phyloP scores from a whole-genome alignment of 2,329 filamentous ascomycete genomes.

The Periconia digitata region DNA sequence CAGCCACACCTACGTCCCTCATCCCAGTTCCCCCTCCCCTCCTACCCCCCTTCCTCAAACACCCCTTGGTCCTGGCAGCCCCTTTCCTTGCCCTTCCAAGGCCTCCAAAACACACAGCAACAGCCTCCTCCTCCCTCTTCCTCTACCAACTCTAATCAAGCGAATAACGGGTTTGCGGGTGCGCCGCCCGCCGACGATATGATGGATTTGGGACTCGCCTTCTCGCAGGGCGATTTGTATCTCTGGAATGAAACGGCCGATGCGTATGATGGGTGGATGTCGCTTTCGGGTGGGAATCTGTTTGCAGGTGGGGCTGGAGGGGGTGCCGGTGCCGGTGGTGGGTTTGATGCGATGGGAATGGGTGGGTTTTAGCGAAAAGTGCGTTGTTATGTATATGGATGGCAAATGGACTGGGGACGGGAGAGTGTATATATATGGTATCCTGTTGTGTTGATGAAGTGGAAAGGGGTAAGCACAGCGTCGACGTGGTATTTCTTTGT shows the following conservation, averaged over 20 bases:
- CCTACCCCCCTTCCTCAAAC: conserved; percentile 2
- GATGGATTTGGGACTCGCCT: conserved; percentile 35
- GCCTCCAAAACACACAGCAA: neutral
- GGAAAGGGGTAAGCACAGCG: no score
- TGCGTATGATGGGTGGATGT: conserved; percentile 35
- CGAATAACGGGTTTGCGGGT: neutral
- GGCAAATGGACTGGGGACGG: no score
- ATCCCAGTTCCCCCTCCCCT: neutral
- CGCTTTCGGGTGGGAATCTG: conserved; percentile 21
- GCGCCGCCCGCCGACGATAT: conserved; percentile 24
- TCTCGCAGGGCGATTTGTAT: conserved; percentile 41
- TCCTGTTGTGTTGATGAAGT: no score
- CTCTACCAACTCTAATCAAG: neutral
- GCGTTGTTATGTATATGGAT: no score
- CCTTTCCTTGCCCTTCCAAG: neutral
- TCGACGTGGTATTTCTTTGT: no score
- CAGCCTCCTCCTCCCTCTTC: neutral
- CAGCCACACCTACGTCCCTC: neutral
- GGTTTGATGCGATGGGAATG: no score
- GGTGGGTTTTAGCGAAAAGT: no score
- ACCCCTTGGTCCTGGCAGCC: conserved; percentile 4
- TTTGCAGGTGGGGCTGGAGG: conserved; percentile 28
- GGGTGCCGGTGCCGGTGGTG: no score
- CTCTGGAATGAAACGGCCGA: conserved; percentile 41
- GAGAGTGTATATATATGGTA: no score